These are phyloP conservation scores for Globisporangium viniferum DNA, from an alignment of 352 stramenopile genomes.

Conservation along the genomic window DNA sequence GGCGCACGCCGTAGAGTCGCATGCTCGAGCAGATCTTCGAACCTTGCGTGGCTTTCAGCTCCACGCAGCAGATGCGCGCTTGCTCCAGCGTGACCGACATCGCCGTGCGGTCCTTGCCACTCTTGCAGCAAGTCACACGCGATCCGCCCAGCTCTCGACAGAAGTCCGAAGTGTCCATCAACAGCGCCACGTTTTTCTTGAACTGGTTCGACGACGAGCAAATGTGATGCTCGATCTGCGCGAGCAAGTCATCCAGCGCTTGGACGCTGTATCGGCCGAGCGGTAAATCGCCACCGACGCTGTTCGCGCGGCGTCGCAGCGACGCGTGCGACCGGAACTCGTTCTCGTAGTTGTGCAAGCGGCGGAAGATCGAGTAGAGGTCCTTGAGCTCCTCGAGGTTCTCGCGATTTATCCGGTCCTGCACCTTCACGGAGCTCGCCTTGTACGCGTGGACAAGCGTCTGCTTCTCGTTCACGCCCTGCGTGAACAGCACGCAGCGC, in stretches of 20 bases:
- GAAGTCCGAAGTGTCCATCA: conserved; percentile 84
- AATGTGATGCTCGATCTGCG: conserved; percentile 75
- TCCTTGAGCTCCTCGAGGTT: conserved; percentile 65
- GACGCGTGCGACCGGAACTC: conserved; percentile 8
- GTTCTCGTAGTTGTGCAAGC: conserved; percentile 36
- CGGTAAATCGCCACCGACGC: conserved; percentile 8
- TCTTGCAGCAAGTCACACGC: conserved; percentile 96
- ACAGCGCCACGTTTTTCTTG: conserved; percentile 79
- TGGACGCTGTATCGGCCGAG: conserved; percentile 35
- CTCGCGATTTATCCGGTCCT: conserved; percentile 81
- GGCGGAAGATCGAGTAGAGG: conserved; percentile 55
- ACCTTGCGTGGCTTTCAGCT: conserved; percentile 54
- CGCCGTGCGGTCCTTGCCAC: conserved; percentile 95
- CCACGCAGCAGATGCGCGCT: conserved; percentile 51
- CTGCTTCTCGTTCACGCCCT: conserved; percentile 86
- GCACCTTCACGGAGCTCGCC: conserved; percentile 66
- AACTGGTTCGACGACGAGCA: conserved; percentile 60
- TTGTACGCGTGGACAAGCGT: conserved; percentile 80
- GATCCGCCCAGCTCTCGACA: conserved; percentile 86
- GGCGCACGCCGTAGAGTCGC: conserved; percentile 69
- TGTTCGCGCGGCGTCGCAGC: conserved; percentile 15
- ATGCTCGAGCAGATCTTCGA: conserved; percentile 67
- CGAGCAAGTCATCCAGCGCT: conserved; percentile 61
- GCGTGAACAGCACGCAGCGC: conserved; percentile 70
- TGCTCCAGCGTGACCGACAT: conserved; percentile 97